Conservation (phyloP, 2,329 filamentous ascomycete genomes). For the Hymenoscyphus infarciens region DNA sequence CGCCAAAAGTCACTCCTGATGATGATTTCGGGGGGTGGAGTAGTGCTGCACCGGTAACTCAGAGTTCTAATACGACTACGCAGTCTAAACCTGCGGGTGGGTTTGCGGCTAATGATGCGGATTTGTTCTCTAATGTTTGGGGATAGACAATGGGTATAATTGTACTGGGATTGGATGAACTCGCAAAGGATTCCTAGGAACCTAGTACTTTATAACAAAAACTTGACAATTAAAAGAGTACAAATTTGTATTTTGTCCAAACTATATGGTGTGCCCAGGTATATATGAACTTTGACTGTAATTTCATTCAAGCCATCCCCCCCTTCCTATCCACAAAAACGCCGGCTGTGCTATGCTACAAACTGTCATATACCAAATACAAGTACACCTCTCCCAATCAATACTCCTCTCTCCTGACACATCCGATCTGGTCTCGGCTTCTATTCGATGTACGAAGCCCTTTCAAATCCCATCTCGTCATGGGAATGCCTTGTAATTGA, state of each 20-base stretch:
- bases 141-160: conserved; percentile 48
- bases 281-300: background rate
- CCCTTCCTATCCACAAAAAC: conserved; percentile 17
- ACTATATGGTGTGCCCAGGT: background rate
- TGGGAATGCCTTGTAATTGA: background rate
- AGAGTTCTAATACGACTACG: conserved; percentile 40
- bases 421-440: no score
- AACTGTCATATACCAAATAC: conserved; percentile 24
- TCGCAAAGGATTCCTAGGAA: conserved; percentile 4
- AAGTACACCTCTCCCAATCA: background rate
- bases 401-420: background rate
- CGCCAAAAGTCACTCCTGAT: conserved; percentile 76
- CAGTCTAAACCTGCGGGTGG: conserved; percentile 54
- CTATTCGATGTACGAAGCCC: no score
- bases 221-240: background rate
- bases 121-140: conserved; percentile 96
- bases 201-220: background rate
- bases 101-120: conserved; percentile 65
- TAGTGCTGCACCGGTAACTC: conserved; percentile 60
- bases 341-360: conserved; percentile 33
- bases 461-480: no score
- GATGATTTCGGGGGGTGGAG: conserved; percentile 97
- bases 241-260: background rate
- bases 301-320: background rate
- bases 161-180: conserved; percentile 3